Percentiles rank a stretch among this genome's conserved stretches.
Evolutionary conservation across 257 asterid species (phyloP).

Genomic region (Capsicum baccatum): DNA sequence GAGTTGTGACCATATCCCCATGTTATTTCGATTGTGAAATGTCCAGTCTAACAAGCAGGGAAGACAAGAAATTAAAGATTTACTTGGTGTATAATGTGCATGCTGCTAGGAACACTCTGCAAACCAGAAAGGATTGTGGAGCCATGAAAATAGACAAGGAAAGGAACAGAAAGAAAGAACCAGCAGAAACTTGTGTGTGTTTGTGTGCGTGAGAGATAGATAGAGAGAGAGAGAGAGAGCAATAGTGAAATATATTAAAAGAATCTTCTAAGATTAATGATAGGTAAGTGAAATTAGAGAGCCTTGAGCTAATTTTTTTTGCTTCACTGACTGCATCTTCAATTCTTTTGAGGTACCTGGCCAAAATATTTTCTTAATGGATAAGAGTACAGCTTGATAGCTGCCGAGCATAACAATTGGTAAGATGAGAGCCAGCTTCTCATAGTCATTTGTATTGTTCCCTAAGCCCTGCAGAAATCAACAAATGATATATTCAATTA

Average conservation of each 20-base stretch:
- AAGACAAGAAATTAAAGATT: background rate
- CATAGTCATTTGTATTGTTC: constrained; percentile 78
- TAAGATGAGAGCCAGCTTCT: constrained; percentile 57
- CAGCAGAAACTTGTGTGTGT: too few relatives aligned
- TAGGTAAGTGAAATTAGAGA: constrained; percentile 10
- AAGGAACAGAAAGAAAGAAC: background rate
- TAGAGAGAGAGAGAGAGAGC: too few relatives aligned
- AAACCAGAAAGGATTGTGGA: background rate
- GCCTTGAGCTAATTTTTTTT: constrained; percentile 74
- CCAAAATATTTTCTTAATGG: background rate
- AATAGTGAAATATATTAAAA: background rate
- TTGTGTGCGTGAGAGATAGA: too few relatives aligned
- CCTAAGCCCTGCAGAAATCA: constrained; percentile 74
- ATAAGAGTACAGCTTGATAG: background rate
- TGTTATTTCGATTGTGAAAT: background rate
- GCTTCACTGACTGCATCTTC: constrained; percentile 82
- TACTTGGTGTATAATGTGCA: background rate
- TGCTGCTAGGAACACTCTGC: background rate
- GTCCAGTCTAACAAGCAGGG: background rate
- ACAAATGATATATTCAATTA: too few relatives aligned
- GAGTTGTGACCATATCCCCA: background rate
- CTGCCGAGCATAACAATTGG: background rate
- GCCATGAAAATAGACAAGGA: background rate
- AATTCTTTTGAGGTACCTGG: constrained; percentile 79
- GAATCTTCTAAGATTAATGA: background rate